Base-by-base conservation (phyloP, 192 early-diverging fungal genomes). In the Rhizophagus prolifer region DNA sequence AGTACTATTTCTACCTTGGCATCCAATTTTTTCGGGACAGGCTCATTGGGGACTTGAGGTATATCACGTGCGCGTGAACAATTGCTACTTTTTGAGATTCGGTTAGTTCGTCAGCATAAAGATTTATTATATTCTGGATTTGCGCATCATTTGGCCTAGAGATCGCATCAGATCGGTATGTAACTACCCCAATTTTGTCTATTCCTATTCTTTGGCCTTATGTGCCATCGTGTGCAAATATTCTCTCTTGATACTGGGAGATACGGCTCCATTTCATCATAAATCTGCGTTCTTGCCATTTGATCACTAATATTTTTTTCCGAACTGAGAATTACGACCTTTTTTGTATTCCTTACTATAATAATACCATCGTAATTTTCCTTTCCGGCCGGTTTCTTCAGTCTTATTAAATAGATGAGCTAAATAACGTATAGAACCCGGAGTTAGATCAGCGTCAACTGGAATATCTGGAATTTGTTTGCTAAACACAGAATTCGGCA, bases 281-380 rank as follows among this genome's bases (percentile, higher is more conserved):
- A n/a, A n/a, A n/a, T n/a, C n/a, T n/a, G n/a, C n/a, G n/a, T n/a
- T n/a, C n/a, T n/a, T n/a, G n/a, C n/a, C n/a, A n/a, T n/a, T n/a
- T 62, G 61, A 62, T 62, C 44, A 64, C 68, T 46, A 70, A 70
- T 70, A 70, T 50, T 70, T 0, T 70, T 70, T 70, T 70, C 68
- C 41, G 2, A 70, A 41, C 16, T n/a, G 47, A 46, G 6, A 70
- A 16, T 70, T 30, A 21, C 21, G 38, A 47, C 68, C 23, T 70
- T 70, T 70, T 44, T 70, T 70, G 47, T 41, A 46, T 70, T 46
- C 68, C 68, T 70, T 41, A 70, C 68, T 70, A 50, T 70, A 70
- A n/a, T 70, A 70, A 70, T n/a, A n/a, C n/a, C n/a, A n/a, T n/a
- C n/a, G n/a, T n/a, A n/a, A n/a, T n/a, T n/a, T n/a, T n/a, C n/a